phyloP scores from a whole-genome alignment of 2,329 filamentous ascomycete species.

The Trichoderma guizhouense region DNA sequence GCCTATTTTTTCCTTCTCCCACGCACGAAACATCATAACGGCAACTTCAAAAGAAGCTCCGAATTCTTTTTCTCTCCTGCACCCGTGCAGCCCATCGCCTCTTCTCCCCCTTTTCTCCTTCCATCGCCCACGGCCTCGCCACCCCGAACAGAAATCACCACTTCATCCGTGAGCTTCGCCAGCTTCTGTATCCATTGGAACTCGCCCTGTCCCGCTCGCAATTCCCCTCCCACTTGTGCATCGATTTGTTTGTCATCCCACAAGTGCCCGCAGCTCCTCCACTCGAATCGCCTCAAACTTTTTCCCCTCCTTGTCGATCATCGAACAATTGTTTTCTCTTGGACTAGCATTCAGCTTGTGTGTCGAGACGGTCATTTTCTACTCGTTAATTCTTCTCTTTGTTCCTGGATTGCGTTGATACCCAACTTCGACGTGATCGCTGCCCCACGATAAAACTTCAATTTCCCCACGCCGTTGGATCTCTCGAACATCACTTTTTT shows the following conservation, averaged over 20 bases:
- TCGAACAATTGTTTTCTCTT: constrained; percentile 21
- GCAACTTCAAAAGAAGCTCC: constrained; percentile 19
- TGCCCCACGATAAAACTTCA: constrained; percentile 16
- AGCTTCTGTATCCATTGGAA: background rate
- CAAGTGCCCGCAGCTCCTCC: constrained; percentile 20
- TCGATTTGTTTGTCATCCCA: constrained; percentile 19
- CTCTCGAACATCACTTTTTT: background rate
- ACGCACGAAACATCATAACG: constrained; percentile 17
- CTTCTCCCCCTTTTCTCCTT: constrained; percentile 17
- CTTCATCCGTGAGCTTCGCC: constrained; percentile 9
- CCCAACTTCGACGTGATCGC: constrained; percentile 20
- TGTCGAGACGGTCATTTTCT: constrained; percentile 10
- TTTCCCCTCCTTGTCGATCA: constrained; percentile 13
- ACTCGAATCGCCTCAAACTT: constrained; percentile 12
- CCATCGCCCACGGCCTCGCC: background rate
- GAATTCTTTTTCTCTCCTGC: constrained; percentile 8
- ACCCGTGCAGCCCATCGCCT: constrained; percentile 10
- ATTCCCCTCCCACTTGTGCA: constrained; percentile 12
- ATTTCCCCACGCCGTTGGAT: constrained; percentile 6
- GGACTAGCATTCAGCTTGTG: constrained; percentile 15
- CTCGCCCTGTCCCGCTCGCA: constrained; percentile 13
- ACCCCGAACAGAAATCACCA: background rate
- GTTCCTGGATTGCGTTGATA: constrained; percentile 18
- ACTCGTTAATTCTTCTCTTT: constrained; percentile 4
- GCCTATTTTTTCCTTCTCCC: constrained; percentile 19